Conservation (phyloP, 176 grass and related monocot genomes). For the Lolium multiflorum region DNA sequence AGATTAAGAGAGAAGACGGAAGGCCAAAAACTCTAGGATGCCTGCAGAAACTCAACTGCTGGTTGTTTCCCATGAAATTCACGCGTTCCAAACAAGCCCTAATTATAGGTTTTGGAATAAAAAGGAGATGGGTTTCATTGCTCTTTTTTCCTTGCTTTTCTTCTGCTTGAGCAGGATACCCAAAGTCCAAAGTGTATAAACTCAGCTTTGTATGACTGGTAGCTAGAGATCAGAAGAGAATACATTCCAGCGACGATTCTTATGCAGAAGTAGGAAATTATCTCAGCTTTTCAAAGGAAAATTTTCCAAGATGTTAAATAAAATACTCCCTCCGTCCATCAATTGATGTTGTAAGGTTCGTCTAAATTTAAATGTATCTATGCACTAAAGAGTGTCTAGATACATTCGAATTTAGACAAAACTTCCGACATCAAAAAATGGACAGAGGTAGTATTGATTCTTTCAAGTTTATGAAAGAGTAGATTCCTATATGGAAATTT, state of each 20-base stretch:
- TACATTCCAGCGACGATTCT: not conserved
- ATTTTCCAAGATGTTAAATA: not conserved
- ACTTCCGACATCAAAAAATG: too few species aligned
- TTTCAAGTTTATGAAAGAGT: not conserved
- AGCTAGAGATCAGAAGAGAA: not conserved
- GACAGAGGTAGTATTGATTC: too few species aligned
- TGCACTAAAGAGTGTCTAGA: too few species aligned
- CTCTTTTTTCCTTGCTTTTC: not conserved
- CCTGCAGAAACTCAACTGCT: not conserved
- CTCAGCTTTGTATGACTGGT: not conserved
- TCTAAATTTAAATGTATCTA: too few species aligned
- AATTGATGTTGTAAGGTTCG: too few species aligned
- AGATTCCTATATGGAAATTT: not conserved
- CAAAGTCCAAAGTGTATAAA: not conserved
- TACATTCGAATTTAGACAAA: too few species aligned
- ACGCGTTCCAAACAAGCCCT: not conserved
- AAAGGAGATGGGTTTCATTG: not conserved
- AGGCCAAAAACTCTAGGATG: not conserved
- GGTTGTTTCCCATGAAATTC: not conserved
- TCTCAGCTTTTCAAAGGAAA: not conserved
- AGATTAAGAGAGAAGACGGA: too few species aligned
- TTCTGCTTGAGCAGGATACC: not conserved
- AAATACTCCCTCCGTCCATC: too few species aligned
- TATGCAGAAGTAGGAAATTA: not conserved
- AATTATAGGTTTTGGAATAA: constrained; percentile 5